These are phyloP conservation scores for Neurospora sp. DNA, from an alignment of 495 filamentous ascomycete genomes.

Conservation along the genomic window DNA sequence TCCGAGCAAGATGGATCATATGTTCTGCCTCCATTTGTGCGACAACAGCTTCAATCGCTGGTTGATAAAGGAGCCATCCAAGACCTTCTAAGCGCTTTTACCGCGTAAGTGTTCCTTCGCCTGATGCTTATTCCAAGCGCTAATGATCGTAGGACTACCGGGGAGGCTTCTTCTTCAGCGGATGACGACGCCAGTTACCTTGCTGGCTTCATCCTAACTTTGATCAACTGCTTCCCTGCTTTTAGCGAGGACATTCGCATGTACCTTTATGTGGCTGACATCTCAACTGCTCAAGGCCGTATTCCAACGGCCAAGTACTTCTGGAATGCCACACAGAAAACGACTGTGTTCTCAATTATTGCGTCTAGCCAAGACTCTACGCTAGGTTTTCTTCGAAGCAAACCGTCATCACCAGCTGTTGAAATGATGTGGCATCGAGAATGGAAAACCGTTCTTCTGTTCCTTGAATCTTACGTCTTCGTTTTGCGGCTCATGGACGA, in stretches of 20 bases:
- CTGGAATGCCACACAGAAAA: conserved; percentile 66
- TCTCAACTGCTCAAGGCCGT: conserved; percentile 35
- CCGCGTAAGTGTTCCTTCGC: conserved; percentile 19
- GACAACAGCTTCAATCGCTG: conserved; percentile 23
- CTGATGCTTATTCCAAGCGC: conserved; percentile 9
- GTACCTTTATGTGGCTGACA: conserved; percentile 82
- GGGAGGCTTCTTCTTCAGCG: conserved; percentile 18
- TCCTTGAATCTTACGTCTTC: conserved; percentile 90
- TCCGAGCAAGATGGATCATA: conserved; percentile 3
- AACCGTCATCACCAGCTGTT: conserved; percentile 2
- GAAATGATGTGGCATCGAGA: conserved; percentile 46
- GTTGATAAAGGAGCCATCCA: conserved; percentile 32
- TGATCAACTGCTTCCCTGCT: conserved; percentile 77
- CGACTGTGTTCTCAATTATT: conserved; percentile 56
- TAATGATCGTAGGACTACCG: conserved; percentile 19
- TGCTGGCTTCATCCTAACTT: conserved; percentile 76
- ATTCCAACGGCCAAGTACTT: conserved; percentile 78
- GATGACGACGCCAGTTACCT: conserved; percentile 59
- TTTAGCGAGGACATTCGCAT: conserved; percentile 85
- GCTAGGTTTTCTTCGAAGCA: conserved; percentile 16
- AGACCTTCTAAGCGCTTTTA: conserved; percentile 27
- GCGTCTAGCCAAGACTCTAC: conserved; percentile 21
- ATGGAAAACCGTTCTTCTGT: conserved; percentile 83
- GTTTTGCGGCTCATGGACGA: conserved; percentile 88
- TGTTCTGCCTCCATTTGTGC: conserved; percentile 22